Evolutionary conservation across 2,329 filamentous ascomycete species (phyloP), one percentile per base, ranked within the genome.

Genomic region (Scedosporium dehoogii): DNA sequence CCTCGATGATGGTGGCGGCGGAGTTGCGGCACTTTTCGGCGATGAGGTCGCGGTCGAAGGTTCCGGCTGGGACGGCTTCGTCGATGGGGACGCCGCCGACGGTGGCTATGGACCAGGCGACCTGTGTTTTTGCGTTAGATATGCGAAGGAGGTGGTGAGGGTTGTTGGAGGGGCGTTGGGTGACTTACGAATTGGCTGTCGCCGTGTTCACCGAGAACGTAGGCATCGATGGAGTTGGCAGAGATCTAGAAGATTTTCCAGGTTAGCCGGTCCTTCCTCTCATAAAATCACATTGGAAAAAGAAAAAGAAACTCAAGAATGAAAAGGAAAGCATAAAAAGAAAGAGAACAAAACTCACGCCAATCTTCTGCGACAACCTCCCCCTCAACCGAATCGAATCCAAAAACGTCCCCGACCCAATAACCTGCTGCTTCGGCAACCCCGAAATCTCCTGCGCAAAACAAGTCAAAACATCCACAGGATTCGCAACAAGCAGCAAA

Each of bases 181-280:
- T n/a, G 10, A 42, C 59, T 55, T 29, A 61, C 59, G 33, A 61
- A 61, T 56, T 61, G 59, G 59, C 59, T 61, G 59, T 61, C 59
- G n/a, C 59, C 59, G 48, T 61, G 59, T n/a, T 61, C 59, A 18
- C 59, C 59, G 18, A 61, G 59, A 12, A 61, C 59, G 10, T 42
- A 61, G 16, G 59, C 59, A 14, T 61, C 59, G 59, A 61, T 61
- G n/a, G 59, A 61, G 59, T 61, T 61, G 25, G 41, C 18, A 10
- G 59, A 61, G 48, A 61, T 56, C 59, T 61, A 18, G 3, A 21
- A 25, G 16, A 55, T 18, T 23, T 12, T 18, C 21, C 4, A 12
- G 12, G 59, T 61, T 51, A 61, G 59, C 6, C 21, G 4, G 10
- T 4, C 6, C 51, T 56, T 25, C 1, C 12, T 25, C n/a, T n/a